phyloP scores from a whole-genome alignment of 2,329 filamentous ascomycete genomes.

The Clathrospora elynae region DNA sequence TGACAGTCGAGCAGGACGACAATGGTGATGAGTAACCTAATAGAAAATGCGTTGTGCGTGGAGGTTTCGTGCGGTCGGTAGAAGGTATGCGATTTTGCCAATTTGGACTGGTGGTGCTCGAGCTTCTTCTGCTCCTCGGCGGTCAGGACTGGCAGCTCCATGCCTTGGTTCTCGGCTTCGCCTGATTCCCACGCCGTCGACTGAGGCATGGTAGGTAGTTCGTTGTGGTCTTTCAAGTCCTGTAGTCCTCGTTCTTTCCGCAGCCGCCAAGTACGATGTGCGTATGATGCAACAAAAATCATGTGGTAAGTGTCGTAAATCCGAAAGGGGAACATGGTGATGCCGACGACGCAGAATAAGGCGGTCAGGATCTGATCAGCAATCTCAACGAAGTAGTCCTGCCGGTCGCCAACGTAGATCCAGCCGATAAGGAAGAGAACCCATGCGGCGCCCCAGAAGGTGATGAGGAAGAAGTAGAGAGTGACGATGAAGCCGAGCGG shows the following conservation, averaged over 20 bases:
- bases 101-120: slow-evolving; percentile 77
- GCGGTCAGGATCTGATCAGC: slow-evolving; percentile 65
- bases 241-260: slow-evolving; percentile 66
- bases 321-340: slow-evolving; percentile 70
- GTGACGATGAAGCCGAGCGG: slow-evolving; percentile 82
- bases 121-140: slow-evolving; percentile 69
- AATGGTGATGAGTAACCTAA: slow-evolving; percentile 73
- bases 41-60: slow-evolving; percentile 81
- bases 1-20: slow-evolving; percentile 79
- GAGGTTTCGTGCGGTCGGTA: slow-evolving; percentile 86
- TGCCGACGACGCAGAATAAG: slow-evolving; percentile 66
- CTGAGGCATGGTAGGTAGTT: slow-evolving; percentile 61
- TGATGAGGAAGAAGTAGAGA: slow-evolving; percentile 84
- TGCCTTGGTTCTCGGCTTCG: slow-evolving; percentile 23
- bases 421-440: slow-evolving; percentile 86
- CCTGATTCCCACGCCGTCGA: slow-evolving; percentile 50
- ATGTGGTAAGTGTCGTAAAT: slow-evolving; percentile 86
- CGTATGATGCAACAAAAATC: slow-evolving; percentile 76
- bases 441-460: slow-evolving; percentile 83
- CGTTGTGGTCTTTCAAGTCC: slow-evolving; percentile 69
- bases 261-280: slow-evolving; percentile 66
- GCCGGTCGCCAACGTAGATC: slow-evolving; percentile 77
- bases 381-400: slow-evolving; percentile 64
- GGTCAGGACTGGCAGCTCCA: slow-evolving; percentile 65
- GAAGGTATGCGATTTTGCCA: slow-evolving; percentile 81